Evolutionary conservation across 345 rosid genomes (phyloP).

Genomic region (Schrenkiella parvula): DNA sequence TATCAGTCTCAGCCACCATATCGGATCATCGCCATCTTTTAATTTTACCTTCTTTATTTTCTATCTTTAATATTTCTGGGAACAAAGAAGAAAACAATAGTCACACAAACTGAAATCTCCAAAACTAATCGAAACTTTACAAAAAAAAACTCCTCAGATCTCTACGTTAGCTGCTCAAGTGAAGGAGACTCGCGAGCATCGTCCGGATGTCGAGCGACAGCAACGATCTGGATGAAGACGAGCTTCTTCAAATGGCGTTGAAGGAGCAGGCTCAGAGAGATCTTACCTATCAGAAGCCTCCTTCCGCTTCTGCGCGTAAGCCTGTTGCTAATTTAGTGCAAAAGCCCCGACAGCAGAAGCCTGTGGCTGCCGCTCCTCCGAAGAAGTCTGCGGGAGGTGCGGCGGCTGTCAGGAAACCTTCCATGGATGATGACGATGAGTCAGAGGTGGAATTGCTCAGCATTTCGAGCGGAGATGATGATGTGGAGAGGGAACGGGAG

Average conservation of each 20-base stretch:
- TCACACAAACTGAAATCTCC: slow-evolving; percentile 2
- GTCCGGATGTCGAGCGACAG: slow-evolving; percentile 76
- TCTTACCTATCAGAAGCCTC: slow-evolving; percentile 60
- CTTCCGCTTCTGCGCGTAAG: slow-evolving; percentile 39
- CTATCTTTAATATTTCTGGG: not conserved
- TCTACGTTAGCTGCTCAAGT: slow-evolving; percentile 10
- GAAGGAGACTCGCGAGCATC: not conserved
- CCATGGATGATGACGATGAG: slow-evolving; percentile 75
- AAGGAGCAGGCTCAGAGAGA: slow-evolving; percentile 83
- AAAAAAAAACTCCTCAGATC: slow-evolving; percentile 27
- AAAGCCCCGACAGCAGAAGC: slow-evolving; percentile 34
- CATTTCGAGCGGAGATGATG: slow-evolving; percentile 97
- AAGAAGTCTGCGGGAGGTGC: slow-evolving; percentile 22
- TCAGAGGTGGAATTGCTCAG: slow-evolving; percentile 99
- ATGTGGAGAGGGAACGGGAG: slow-evolving; percentile 46
- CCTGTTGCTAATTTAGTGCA: slow-evolving; percentile 86
- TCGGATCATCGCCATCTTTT: not conserved
- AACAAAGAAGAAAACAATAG: not conserved
- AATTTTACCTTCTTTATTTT: not conserved
- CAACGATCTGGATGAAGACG: slow-evolving; percentile 75
- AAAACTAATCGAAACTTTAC: not conserved
- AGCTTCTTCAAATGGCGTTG: slow-evolving; percentile 94
- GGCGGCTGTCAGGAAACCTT: slow-evolving; percentile 35
- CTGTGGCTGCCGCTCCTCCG: slow-evolving; percentile 20
- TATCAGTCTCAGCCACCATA: not conserved